Evolutionary conservation across 805 yeast genomes (phyloP), one percentile per base, ranked within the genome.

Genomic region (Hyphopichia homilentoma): DNA sequence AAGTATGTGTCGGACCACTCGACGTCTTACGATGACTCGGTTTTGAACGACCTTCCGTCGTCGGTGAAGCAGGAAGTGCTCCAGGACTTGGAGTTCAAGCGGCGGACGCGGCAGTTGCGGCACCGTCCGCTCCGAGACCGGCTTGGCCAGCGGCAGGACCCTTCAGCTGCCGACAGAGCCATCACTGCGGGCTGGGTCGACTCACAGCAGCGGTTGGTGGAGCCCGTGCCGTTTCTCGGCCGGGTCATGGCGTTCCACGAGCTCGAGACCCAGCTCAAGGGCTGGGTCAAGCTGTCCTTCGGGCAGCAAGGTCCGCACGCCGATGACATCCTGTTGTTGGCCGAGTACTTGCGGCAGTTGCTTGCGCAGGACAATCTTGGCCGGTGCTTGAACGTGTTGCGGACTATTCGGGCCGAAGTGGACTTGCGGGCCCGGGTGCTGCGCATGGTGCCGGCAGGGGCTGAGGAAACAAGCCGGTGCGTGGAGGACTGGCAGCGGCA

Each of bases 11-110:
- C 36, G 30, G 51, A 51, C 12, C 51, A 51, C 2, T 44, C 59
- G 6, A 47, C 49, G 3, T 45, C 64, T 2, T 62, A 61, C 37
- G 70, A 66, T 36, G 51, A 57, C 6, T 51, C 61, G 0, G 54
- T 66, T 6, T 36, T 67, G 17, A 47, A 59, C 16, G 70, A 61
- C 35, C 44, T 67, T 5, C 72, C 73, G 0, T 54, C 69, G 0
- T 55, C 59, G 5, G 44, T 67, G 8, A 49, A 58, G 31, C 39
- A 56, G 6, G 68, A 65, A 32, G 64, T 65, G 5, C 32, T 59
- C 29, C 55, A 56, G 30, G 70, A 65, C 22, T 35, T 59, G 21
- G 61, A 57, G 25, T 48, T 54, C 35, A 55, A 47, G 26, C 50
- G 48, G 16, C 50, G 52, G 32, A 36, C 49, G n/a, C 54, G 52